Base-by-base conservation (phyloP, 495 filamentous ascomycete genomes). In the Aspergillus mulundensis region DNA sequence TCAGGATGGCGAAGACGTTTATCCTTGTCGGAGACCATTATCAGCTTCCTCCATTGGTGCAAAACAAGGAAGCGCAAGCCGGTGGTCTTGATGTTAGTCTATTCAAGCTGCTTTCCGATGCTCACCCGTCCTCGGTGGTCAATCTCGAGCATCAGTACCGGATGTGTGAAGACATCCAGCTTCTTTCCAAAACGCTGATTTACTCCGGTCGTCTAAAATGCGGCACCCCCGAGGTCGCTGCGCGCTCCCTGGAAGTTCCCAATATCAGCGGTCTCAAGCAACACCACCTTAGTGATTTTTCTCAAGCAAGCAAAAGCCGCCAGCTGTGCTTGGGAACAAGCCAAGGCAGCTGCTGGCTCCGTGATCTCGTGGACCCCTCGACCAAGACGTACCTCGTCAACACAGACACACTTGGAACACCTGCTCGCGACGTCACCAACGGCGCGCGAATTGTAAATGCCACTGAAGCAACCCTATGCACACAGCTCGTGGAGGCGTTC, bases 161-260 rank as follows among this genome's bases (percentile, higher is more conserved):
- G 61, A 98, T 98, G 94, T 95, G 89, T 63, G 87, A 91, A 45
- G 93, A 97, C 28, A 87, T 98, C 50, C 97, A 97, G 94, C 80
- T 84, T 12, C 81, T 98, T 21, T 91, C 89, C 51, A 97, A 97
- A 73, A 88, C 82, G 6, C 84, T 98, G 24, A 96, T 98, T 66
- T 98, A 98, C 70, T 79, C 85, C 18, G 91, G 92, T 14, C 80
- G 84, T 5, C 80, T 98, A 8, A 95, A 94, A 67, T 98, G 94
- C 63, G 94, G 94, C 7, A 94, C 84, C 12, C 73, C 84, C 49
- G 77, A 81, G 44, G 85, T 96, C 7, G 89, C 92, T 25, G 69
- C 76, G 21, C 83, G 84, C 30, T 74, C 73, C n/a, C 69, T 90
- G 18, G 54, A 64, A 6, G 70, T 89, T 28, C 84, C 84, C 0